Evolutionary conservation across 106 monocot species (phyloP).

Genomic region (Allium fistulosum): DNA sequence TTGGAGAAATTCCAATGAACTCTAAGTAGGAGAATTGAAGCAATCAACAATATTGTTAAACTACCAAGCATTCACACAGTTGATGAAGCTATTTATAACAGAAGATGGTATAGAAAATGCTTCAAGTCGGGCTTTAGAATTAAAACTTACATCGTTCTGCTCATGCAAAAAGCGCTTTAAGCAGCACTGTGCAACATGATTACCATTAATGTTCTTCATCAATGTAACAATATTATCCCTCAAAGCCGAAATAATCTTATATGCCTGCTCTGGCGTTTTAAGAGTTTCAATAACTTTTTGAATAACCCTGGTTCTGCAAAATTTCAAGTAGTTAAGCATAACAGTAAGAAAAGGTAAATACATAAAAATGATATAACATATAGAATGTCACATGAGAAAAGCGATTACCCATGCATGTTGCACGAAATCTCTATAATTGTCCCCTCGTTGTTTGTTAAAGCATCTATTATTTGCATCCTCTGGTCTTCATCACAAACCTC

Average conservation of each 20-base stretch:
- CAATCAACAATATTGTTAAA: too few relatives aligned
- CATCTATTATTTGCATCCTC: slow-evolving; percentile 26
- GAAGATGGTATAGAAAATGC: too few relatives aligned
- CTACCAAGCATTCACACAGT: too few relatives aligned
- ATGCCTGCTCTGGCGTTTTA: slow-evolving; percentile 22
- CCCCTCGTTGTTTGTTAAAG: slow-evolving; percentile 20
- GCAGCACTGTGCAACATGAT: slow-evolving; percentile 63
- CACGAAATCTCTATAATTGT: slow-evolving; percentile 45
- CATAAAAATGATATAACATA: slow-evolving; percentile 1
- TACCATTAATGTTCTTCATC: slow-evolving; percentile 58
- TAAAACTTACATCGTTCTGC: slow-evolving; percentile 32
- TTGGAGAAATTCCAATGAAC: too few relatives aligned
- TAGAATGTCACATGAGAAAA: not conserved
- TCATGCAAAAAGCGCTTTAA: slow-evolving; percentile 35
- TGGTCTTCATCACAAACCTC: slow-evolving; percentile 50
- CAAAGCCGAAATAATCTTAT: slow-evolving; percentile 40
- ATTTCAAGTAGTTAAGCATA: not conserved
- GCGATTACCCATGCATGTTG: slow-evolving; percentile 59
- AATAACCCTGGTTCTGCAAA: slow-evolving; percentile 41
- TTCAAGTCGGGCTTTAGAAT: not conserved
- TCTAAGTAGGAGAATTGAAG: too few relatives aligned
- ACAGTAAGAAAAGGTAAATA: not conserved
- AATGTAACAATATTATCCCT: slow-evolving; percentile 27
- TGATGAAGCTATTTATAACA: too few relatives aligned
- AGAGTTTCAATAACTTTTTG: slow-evolving; percentile 63